Evolutionary conservation across 2,329 filamentous ascomycete genomes (phyloP), one percentile per base, ranked within the genome.

Genomic region (Septoria linicola): DNA sequence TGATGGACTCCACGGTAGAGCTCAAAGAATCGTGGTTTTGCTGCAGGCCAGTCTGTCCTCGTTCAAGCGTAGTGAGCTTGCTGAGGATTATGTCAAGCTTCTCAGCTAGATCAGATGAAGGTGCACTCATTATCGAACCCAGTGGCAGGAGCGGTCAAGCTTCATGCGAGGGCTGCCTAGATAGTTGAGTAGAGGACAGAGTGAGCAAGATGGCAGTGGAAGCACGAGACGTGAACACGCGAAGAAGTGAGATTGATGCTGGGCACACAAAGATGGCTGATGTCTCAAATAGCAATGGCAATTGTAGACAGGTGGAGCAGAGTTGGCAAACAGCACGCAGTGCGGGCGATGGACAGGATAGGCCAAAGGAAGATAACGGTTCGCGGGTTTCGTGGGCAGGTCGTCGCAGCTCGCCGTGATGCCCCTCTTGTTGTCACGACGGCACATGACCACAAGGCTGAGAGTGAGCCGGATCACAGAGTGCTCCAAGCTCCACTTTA

Each of bases 1-100:
- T 79, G 68, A 84, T 82, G 36, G 75, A 74, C 66, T 84, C 80
- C 35, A 84, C 76, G 42, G 76, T 74, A 37, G 78, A 74, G 31
- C 79, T 72, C 37, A 84, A 73, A 31, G 76, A 69, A 39, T 72
- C 69, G 61, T 83, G 79, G 54, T 81, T 80, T 55, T 72, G 65
- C 53, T 79, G 75, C 21, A 85, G 74, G 32, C 77, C 71, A 36
- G 72, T 68, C 61, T 84, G 80, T 51, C 81, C 81, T 58, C 73
- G 66, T 55, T 81, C 76, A 53, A 85, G 67, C n/a, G 72, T 72
- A 60, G 76, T 79, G 50, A 85, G 66, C 34, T 75, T 75, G 34
- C 73, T 68, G 19, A 84, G 71, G 59, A 85, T 80, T 66, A 80
- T 76, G 58, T 76, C 75, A 51, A 82, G 70, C 39, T 56, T 60